These are phyloP conservation scores for Parasitella parasitica DNA, from an alignment of 371 early-diverging fungal genomes.

Conservation along the genomic window DNA sequence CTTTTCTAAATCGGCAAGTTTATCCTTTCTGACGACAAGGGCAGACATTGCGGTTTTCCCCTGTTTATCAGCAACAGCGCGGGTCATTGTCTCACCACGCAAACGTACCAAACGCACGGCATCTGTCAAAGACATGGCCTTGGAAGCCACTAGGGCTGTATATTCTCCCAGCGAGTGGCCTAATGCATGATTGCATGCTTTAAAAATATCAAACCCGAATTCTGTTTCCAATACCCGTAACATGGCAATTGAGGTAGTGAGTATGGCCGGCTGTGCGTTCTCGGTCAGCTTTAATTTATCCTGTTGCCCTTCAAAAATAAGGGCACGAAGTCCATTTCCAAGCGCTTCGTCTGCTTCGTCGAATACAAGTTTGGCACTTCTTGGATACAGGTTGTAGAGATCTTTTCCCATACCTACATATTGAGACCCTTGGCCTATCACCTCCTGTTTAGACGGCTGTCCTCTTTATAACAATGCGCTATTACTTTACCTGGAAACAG, in stretches of 20 bases:
- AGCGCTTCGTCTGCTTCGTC: slow-evolving; percentile 90
- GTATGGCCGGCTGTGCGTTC: slow-evolving; percentile 95
- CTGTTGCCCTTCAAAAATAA: slow-evolving; percentile 88
- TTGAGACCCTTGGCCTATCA: slow-evolving; percentile 83
- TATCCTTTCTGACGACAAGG: slow-evolving; percentile 73
- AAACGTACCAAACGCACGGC: slow-evolving; percentile 82
- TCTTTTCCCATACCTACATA: slow-evolving; percentile 93
- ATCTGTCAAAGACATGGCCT: slow-evolving; percentile 72
- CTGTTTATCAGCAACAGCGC: slow-evolving; percentile 64
- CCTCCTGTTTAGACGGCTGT: not conserved
- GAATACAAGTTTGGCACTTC: slow-evolving; percentile 76
- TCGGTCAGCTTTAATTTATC: slow-evolving; percentile 76
- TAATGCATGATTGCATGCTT: slow-evolving; percentile 73
- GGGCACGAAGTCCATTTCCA: slow-evolving; percentile 59
- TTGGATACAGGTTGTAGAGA: slow-evolving; percentile 71
- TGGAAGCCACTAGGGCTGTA: slow-evolving; percentile 82
- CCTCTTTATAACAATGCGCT: too few relatives aligned
- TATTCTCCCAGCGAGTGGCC: slow-evolving; percentile 98
- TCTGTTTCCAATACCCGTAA: slow-evolving; percentile 85
- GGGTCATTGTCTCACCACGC: slow-evolving; percentile 88
- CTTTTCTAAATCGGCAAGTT: slow-evolving; percentile 69
- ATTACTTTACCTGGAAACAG: slow-evolving; percentile 49
- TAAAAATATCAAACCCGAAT: slow-evolving; percentile 74
- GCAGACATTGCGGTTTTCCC: slow-evolving; percentile 87
- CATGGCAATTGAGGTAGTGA: slow-evolving; percentile 88